Evolutionary conservation across 2,329 filamentous ascomycete species (phyloP).

Genomic region (Lecanicillium sp.): DNA sequence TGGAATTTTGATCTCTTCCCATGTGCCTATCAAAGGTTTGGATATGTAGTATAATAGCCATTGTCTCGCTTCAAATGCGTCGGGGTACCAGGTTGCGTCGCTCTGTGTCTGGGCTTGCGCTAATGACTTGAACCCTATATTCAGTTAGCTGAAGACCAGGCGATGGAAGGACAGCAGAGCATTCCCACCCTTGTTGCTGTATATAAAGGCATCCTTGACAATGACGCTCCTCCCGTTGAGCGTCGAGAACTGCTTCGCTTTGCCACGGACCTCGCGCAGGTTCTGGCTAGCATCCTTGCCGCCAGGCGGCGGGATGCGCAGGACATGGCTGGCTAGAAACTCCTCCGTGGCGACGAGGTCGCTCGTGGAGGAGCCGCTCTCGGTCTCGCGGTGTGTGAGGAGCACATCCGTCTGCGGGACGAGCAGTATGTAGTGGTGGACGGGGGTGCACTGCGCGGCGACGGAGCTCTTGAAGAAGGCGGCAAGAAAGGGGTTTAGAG

Average conservation of each 20-base stretch:
- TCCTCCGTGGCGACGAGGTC: conserved; percentile 88
- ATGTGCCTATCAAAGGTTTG: conserved; percentile 74
- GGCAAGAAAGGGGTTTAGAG: conserved; percentile 96
- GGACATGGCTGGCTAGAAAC: conserved; percentile 92
- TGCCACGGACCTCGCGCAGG: conserved; percentile 79
- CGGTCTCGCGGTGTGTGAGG: conserved; percentile 79
- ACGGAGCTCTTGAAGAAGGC: conserved; percentile 98
- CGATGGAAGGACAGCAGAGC: not conserved
- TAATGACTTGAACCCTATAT: conserved; percentile 77
- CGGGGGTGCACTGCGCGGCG: conserved; percentile 82
- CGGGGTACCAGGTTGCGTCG: conserved; percentile 83
- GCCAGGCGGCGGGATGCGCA: conserved; percentile 65
- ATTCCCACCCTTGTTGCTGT: conserved; percentile 83
- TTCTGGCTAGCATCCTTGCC: conserved; percentile 54
- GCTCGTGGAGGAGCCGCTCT: conserved; percentile 68
- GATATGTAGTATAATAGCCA: conserved; percentile 98
- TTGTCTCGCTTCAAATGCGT: conserved; percentile 81
- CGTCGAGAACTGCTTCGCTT: conserved; percentile 90
- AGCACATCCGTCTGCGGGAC: conserved; percentile 91
- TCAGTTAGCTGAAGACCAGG: not conserved
- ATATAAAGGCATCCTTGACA: conserved; percentile 86
- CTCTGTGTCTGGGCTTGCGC: conserved; percentile 82
- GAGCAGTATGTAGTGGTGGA: conserved; percentile 87
- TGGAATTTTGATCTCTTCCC: conserved; percentile 67
- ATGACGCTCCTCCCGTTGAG: conserved; percentile 90